Evolutionary conservation across 371 early-diverging fungal species (phyloP), one percentile per base, ranked within the genome.

Genomic region (Encephalitozoon cuniculi): DNA sequence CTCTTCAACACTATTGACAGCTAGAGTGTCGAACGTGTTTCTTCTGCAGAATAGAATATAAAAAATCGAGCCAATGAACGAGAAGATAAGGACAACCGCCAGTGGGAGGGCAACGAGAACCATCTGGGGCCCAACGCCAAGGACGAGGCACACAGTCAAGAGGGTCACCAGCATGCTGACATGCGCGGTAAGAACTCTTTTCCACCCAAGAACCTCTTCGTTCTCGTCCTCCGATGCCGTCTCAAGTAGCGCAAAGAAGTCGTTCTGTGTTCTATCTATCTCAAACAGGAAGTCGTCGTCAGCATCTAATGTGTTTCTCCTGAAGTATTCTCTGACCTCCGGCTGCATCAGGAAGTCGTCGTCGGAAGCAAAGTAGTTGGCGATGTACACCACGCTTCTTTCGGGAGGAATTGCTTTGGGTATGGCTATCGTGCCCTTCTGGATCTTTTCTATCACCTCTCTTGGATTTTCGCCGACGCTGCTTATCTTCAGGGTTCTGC

Each of bases 291-390:
- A 87, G 4, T 89, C 88, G 63, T 91, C 91, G 52, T 86, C 84
- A 6, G 84, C 68, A 66, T 89, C 89, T 21, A 90, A 81, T 0
- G 91, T 89, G 75, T 90, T 89, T 46, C 77, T 73, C 71, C 88
- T 88, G 80, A 91, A 91, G 75, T 85, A 87, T 25, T 89, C 87
- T 63, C 91, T 85, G 18, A 90, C 80, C 0, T 82, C 59, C 2
- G 88, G 79, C 41, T 89, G 87, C 82, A 91, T 86, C 21, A 91
- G 81, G 75, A 89, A 91, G 75, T 91, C 91, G 80, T 91, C 90
- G 79, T 91, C 91, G 23, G 89, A 87, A 0, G 88, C 90, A 66
- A 88, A 83, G 79, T 85, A 88, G 21, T 64, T 55, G 52, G 87
- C 84, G 9, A 75, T 51, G 66, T 83, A 81, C 12, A 52, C 7